phyloP scores from a whole-genome alignment of 2,329 filamentous ascomycete species.

The Xylaria sp. region DNA sequence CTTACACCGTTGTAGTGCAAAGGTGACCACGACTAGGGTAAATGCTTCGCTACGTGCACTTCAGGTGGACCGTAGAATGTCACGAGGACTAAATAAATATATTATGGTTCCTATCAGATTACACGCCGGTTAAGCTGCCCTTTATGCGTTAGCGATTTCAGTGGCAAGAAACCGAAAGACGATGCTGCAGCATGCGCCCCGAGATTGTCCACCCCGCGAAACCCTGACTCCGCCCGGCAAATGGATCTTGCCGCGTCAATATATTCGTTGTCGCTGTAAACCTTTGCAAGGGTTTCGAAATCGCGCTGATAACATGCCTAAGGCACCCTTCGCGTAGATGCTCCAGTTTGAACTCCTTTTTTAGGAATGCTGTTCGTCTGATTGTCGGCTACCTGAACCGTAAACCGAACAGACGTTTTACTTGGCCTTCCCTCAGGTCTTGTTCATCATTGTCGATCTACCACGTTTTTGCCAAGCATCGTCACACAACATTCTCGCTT shows the following conservation, averaged over 20 bases:
- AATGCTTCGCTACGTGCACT: slow-evolving; percentile 19
- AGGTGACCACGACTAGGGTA: slow-evolving; percentile 6
- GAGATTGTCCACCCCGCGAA: slow-evolving; percentile 26
- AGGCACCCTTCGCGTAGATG: slow-evolving; percentile 16
- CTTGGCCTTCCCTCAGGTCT: slow-evolving; percentile 20
- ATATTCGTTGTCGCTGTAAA: neutral
- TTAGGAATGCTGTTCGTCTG: slow-evolving; percentile 3
- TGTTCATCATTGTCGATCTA: slow-evolving; percentile 24
- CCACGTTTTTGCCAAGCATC: slow-evolving; percentile 33
- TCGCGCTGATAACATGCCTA: slow-evolving; percentile 5
- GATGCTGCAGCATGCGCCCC: slow-evolving; percentile 24
- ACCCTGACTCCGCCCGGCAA: slow-evolving; percentile 14
- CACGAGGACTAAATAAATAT: slow-evolving; percentile 27
- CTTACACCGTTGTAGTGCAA: slow-evolving; percentile 3
- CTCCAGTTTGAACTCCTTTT: slow-evolving; percentile 9
- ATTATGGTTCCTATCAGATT: slow-evolving; percentile 24
- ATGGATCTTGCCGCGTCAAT: slow-evolving; percentile 11
- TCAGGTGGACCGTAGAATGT: slow-evolving; percentile 26
- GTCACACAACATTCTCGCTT: slow-evolving; percentile 37
- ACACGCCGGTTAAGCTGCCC: slow-evolving; percentile 29
- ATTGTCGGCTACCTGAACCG: neutral
- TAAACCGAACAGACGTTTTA: slow-evolving; percentile 4
- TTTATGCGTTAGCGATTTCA: slow-evolving; percentile 20
- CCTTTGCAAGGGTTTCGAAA: slow-evolving; percentile 8
- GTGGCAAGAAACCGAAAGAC: slow-evolving; percentile 16